Evolutionary conservation across 2,329 filamentous ascomycete genomes (phyloP).

Genomic region (Ciborinia camelliae): DNA sequence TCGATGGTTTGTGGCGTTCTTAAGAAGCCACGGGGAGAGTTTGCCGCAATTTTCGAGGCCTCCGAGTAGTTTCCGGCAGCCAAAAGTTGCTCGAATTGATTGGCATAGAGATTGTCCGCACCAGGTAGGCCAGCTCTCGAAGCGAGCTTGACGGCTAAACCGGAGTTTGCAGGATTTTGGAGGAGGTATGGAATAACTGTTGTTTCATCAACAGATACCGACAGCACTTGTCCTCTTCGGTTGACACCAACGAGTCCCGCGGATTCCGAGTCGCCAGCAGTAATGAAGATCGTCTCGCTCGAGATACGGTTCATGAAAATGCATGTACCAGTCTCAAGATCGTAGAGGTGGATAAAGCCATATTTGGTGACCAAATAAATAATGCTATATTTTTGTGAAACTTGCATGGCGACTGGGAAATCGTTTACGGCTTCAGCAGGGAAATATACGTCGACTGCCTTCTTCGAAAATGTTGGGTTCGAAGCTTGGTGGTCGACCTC

Average conservation of each 20-base stretch:
- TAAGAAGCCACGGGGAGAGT: conserved; percentile 92
- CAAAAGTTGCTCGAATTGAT: conserved; percentile 89
- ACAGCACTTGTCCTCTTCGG: conserved; percentile 93
- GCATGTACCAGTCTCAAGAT: conserved; percentile 89
- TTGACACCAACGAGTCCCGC: conserved; percentile 92
- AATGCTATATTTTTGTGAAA: conserved; percentile 93
- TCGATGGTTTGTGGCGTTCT: conserved; percentile 94
- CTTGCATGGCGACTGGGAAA: conserved; percentile 96
- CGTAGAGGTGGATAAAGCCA: conserved; percentile 97
- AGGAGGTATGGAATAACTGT: conserved; percentile 92
- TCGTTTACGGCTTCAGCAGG: conserved; percentile 92
- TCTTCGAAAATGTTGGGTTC: conserved; percentile 90
- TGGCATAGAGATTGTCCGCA: conserved; percentile 87
- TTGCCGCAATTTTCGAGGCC: conserved; percentile 93
- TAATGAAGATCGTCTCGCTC: conserved; percentile 98
- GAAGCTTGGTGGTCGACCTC: conserved; percentile 91
- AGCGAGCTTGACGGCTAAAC: conserved; percentile 92
- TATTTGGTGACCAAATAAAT: conserved; percentile 98
- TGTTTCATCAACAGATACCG: conserved; percentile 87
- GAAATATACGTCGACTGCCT: conserved; percentile 97
- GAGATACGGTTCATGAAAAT: conserved; percentile 99
- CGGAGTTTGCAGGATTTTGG: conserved; percentile 90
- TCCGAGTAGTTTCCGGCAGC: conserved; percentile 75
- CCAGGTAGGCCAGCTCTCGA: conserved; percentile 91
- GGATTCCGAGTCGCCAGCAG: conserved; percentile 76